A percentile compares a stretch with the other conserved stretches of the same genome.
Evolutionary conservation across 208 protist genomes (phyloP).

Genomic region (Leptomonas pyrrhocoris): DNA sequence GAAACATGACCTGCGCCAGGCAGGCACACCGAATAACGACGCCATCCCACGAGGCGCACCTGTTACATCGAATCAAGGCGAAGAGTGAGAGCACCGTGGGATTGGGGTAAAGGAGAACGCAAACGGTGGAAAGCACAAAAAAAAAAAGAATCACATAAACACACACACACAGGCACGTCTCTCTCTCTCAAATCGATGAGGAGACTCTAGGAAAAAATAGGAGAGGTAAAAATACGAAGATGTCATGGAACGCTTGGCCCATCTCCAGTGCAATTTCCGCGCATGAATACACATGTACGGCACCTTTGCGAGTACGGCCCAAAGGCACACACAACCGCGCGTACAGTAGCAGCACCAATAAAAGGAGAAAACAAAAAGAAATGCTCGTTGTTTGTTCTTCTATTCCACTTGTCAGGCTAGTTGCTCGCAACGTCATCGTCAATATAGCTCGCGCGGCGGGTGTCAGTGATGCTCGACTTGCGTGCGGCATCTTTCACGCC

Average conservation of each 20-base stretch:
- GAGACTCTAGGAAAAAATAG: neutral
- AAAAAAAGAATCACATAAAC: neutral
- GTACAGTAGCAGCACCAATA: neutral
- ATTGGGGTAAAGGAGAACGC: neutral
- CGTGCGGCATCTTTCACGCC: constrained; percentile 12
- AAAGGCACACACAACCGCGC: no score
- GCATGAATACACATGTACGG: no score
- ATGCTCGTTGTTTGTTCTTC: no score
- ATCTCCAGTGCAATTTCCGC: neutral
- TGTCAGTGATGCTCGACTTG: constrained; percentile 19
- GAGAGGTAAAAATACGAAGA: neutral
- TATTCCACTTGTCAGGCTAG: neutral
- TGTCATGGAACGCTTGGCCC: neutral
- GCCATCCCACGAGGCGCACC: neutral
- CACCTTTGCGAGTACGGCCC: no score
- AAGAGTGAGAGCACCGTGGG: no score
- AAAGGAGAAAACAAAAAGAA: no score
- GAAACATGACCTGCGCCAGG: neutral
- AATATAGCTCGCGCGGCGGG: constrained; percentile 24
- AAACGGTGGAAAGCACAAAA: neutral
- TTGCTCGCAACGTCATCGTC: constrained; percentile 33
- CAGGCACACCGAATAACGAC: neutral
- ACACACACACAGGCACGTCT: neutral
- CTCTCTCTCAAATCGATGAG: neutral
- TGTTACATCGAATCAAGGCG: constrained; percentile 6